These are phyloP conservation scores for Dacryopinax primogenitus DNA, from an alignment of 768 basidiomycete species.

Conservation along the genomic window DNA sequence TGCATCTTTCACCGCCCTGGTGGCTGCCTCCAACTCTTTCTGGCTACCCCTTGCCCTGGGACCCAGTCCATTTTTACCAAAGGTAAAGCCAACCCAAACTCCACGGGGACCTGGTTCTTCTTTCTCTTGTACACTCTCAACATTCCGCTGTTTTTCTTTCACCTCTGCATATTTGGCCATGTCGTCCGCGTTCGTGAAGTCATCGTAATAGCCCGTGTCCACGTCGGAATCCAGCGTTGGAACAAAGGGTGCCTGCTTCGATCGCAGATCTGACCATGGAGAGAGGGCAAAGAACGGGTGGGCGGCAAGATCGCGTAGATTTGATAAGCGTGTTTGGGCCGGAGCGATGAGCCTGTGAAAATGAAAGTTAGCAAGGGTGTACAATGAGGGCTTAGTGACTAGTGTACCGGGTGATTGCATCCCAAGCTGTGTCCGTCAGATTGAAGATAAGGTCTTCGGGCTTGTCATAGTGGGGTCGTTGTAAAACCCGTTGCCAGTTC, in stretches of 20 bases:
- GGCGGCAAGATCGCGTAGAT: slow-evolving; percentile 53
- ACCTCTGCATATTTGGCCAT: slow-evolving; percentile 99
- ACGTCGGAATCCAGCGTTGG: slow-evolving; percentile 88
- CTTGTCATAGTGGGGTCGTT: slow-evolving; percentile 88
- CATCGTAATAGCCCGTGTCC: slow-evolving; percentile 92
- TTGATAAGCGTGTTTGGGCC: slow-evolving; percentile 63
- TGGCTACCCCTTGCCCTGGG: background rate
- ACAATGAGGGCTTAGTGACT: background rate
- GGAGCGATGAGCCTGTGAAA: slow-evolving; percentile 67
- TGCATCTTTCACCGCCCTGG: background rate
- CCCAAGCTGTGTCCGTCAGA: slow-evolving; percentile 85
- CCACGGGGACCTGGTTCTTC: slow-evolving; percentile 38
- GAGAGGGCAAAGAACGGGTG: slow-evolving; percentile 74
- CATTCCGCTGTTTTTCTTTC: slow-evolving; percentile 89
- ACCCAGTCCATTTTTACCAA: slow-evolving; percentile 16
- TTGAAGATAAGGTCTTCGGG: slow-evolving; percentile 97
- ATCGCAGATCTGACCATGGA: slow-evolving; percentile 69
- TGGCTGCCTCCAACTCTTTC: background rate
- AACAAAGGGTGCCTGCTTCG: slow-evolving; percentile 73
- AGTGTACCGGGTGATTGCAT: slow-evolving; percentile 68
- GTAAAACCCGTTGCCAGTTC: slow-evolving; percentile 87
- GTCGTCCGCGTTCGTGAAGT: slow-evolving; percentile 75
- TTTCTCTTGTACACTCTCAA: slow-evolving; percentile 82
- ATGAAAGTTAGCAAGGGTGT: background rate
- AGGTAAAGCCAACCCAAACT: slow-evolving; percentile 25